phyloP scores from a whole-genome alignment of 805 yeast genomes.

The Yarrowia osloensis region DNA sequence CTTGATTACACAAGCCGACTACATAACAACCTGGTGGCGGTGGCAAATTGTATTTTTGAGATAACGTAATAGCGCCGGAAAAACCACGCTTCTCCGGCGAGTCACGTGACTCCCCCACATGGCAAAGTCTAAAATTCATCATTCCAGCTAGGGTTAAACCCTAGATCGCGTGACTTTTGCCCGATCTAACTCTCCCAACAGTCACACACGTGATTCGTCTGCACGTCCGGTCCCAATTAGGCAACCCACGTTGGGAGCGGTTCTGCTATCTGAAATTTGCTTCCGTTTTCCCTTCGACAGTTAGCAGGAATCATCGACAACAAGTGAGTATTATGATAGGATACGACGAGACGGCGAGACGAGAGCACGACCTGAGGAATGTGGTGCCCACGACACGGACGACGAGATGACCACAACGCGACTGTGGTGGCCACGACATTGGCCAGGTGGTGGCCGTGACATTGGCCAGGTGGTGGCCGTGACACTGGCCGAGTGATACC shows the following conservation, averaged over 20 bases:
- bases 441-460: neutral
- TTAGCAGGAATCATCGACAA: constrained; percentile 31
- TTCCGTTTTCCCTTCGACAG: constrained; percentile 30
- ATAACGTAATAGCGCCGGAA: too few species aligned
- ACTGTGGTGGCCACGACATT: neutral
- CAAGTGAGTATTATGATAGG: constrained; percentile 15
- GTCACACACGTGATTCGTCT: constrained; percentile 25
- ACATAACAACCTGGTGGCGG: neutral
- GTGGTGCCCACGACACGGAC: neutral
- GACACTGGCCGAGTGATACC: too few species aligned
- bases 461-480: neutral
- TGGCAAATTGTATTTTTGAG: too few species aligned
- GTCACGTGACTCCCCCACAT: neutral
- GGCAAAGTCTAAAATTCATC: neutral
- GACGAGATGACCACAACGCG: neutral
- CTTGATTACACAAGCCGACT: too few species aligned
- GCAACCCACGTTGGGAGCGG: constrained; percentile 29
- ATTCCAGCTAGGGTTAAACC: constrained; percentile 12
- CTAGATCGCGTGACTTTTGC: neutral
- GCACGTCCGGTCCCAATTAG: constrained; percentile 12
- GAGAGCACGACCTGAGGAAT: neutral
- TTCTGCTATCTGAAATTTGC: constrained; percentile 28
- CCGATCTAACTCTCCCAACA: neutral
- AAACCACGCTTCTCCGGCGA: too few species aligned
- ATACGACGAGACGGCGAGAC: neutral